These are phyloP conservation scores for Sporothrix mexicana DNA, from an alignment of 2,329 filamentous ascomycete species.

Conservation along the genomic window DNA sequence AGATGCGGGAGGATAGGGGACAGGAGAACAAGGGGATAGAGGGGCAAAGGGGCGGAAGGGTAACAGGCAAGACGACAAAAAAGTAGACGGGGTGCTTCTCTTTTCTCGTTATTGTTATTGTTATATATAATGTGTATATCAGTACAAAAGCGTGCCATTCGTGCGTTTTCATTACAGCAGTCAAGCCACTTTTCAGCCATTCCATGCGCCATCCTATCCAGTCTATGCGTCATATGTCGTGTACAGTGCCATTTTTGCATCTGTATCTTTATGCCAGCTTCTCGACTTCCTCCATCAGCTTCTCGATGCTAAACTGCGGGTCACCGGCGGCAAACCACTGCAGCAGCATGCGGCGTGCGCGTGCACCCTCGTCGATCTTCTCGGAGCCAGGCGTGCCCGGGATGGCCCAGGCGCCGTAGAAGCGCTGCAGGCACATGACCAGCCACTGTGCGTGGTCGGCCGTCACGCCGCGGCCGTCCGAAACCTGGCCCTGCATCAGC, in stretches of 20 bases:
- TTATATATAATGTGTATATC: not conserved
- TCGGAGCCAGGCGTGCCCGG: constrained; percentile 43
- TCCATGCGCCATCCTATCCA: constrained; percentile 8
- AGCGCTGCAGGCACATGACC: constrained; percentile 90
- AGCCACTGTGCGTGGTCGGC: constrained; percentile 87
- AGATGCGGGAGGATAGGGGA: no score
- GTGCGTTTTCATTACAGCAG: constrained; percentile 20
- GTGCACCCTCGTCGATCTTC: constrained; percentile 59
- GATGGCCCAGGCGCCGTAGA: constrained; percentile 74
- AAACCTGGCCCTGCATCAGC: constrained; percentile 81
- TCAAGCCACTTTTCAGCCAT: not conserved
- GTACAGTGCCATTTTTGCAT: not conserved
- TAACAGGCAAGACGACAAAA: no score
- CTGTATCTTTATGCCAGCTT: constrained; percentile 60
- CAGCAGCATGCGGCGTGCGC: constrained; percentile 71
- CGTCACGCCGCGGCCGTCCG: constrained; percentile 75
- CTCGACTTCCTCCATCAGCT: constrained; percentile 87
- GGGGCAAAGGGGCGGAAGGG: no score
- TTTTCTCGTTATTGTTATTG: constrained; percentile 13
- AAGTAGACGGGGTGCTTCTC: not conserved
- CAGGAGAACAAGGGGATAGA: not conserved
- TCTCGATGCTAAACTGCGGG: constrained; percentile 78
- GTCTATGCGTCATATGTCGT: not conserved
- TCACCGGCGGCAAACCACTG: constrained; percentile 85
- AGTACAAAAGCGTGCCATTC: not conserved